Evolutionary conservation across 345 rosid species (phyloP).

Genomic region (Eucalyptus rudis): DNA sequence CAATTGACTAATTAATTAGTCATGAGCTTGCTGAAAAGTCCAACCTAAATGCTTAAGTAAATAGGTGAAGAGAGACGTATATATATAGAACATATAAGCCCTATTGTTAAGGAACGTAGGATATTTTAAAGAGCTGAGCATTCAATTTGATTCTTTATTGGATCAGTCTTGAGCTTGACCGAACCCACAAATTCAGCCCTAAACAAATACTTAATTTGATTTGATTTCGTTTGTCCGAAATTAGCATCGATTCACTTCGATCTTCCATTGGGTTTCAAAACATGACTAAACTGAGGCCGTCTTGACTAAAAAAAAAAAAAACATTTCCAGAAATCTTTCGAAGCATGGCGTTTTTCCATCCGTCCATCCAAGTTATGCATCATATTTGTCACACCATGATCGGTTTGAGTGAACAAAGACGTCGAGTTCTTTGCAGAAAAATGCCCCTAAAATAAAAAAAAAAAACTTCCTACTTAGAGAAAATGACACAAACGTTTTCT

Average conservation of each 20-base stretch:
- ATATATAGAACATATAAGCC: background rate
- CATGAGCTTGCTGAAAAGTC: background rate
- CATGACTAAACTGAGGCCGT: background rate
- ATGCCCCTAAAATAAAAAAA: no score
- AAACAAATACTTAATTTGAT: background rate
- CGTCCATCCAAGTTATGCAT: background rate
- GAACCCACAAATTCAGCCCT: background rate
- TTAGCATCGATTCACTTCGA: background rate
- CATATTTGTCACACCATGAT: background rate
- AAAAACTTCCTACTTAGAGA: no score
- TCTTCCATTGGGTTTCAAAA: background rate
- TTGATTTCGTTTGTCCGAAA: background rate
- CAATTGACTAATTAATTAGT: background rate
- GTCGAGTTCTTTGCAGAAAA: no score
- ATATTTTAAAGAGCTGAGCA: no score
- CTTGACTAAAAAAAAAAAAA: background rate
- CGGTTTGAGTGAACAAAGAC: no score
- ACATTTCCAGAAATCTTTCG: background rate
- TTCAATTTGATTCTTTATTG: no score
- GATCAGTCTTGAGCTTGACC: background rate
- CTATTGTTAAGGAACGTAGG: background rate
- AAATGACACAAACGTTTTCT: no score
- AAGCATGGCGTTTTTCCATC: background rate
- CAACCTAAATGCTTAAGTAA: background rate
- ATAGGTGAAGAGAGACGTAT: background rate